These are phyloP conservation scores for Boletus sensibilis DNA, from an alignment of 768 basidiomycete species.

Conservation along the genomic window DNA sequence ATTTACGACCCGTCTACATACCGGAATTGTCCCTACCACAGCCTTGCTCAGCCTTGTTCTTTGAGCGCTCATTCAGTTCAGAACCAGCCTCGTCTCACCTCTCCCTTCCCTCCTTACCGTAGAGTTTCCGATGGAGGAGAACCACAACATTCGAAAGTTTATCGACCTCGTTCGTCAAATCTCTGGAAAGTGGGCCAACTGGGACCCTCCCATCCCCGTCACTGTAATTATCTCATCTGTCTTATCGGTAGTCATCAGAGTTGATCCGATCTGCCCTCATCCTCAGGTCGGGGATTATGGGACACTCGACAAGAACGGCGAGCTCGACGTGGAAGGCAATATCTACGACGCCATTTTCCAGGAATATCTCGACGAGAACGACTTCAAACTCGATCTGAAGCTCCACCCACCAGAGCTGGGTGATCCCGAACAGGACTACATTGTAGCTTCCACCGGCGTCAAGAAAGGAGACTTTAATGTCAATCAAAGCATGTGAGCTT, in stretches of 20 bases:
- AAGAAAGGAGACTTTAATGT: slow-evolving; percentile 10
- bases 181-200: slow-evolving; percentile 33
- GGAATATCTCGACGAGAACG: background rate
- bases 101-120: background rate
- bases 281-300: slow-evolving; percentile 33
- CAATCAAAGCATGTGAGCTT: slow-evolving; percentile 2
- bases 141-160: background rate
- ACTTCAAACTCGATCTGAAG: background rate
- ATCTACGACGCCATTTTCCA: slow-evolving; percentile 23
- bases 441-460: slow-evolving; percentile 23
- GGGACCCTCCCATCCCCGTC: slow-evolving; percentile 33
- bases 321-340: slow-evolving; percentile 19
- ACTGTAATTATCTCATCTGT: slow-evolving; percentile 5
- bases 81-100: background rate
- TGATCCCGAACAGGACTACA: slow-evolving; percentile 16
- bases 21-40: background rate
- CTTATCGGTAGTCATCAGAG: background rate
- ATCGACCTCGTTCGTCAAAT: slow-evolving; percentile 12
- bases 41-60: background rate
- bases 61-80: background rate
- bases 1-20: background rate
- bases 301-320: slow-evolving; percentile 14
- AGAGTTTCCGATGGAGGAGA: background rate
- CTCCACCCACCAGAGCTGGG: slow-evolving; percentile 1
- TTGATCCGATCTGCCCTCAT: background rate